Evolutionary conservation across 208 protist genomes (phyloP), one percentile per base, ranked within the genome.

Genomic region (Leishmania martiniquensis): DNA sequence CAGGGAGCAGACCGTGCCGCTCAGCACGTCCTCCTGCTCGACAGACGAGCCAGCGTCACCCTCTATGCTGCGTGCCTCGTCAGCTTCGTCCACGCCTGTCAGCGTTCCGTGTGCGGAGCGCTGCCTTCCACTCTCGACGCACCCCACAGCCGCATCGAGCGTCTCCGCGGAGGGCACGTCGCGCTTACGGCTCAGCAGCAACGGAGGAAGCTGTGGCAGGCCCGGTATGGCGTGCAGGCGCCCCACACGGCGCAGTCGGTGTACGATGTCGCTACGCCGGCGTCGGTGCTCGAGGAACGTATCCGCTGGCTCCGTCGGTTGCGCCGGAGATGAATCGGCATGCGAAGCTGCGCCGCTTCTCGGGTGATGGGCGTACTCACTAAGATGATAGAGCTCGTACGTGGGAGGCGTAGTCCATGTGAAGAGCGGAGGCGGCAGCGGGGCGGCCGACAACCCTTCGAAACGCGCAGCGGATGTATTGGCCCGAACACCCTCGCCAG

Each of bases 161-260:
- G 10, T 12, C 42, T 69, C 42, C 15, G 22, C 22, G 9, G 42
- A 51, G 22, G 12, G 25, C 39, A 20, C 13, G 4, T 6, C 39
- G 13, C 22, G 5, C 4, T 57, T 29, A 25, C 67, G 67, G 45
- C 67, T 29, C 67, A 78, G 51, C 25, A 42, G 32, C 25, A 78
- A 39, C 1, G 79, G 73, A 22, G 70, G 42, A 44, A 49, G 80
- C 51, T 87, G 83, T 20, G 83, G 83, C 51, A 87, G 67, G 4
- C 72, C 83, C 2, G 83, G 83, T n/a, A 87, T 87, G 34, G 83
- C 80, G 54, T 82, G 67, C 51, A 87, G 49, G 29, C 39, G 2
- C 3, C 79, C 79, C 47, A 83, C 79, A 1, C 72, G 66, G 1
- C 45, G 47, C 20, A 77, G 54, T 12, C 59, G 32, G 13, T 45